Conservation (phyloP, 441 rosid species). For the Pelargonium australe region DNA sequence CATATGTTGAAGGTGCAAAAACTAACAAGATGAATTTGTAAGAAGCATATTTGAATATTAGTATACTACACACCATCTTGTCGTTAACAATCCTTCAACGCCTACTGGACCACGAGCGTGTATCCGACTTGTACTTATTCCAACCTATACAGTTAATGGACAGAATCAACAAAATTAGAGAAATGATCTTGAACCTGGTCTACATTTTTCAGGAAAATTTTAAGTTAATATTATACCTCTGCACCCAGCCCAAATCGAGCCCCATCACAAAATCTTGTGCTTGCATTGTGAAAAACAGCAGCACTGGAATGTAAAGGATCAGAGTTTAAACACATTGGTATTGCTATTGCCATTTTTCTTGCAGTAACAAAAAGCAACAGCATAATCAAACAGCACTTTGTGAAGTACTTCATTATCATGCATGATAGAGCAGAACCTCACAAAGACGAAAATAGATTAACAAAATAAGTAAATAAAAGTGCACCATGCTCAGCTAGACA, state of each 20-base stretch:
- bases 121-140: constrained; percentile 92
- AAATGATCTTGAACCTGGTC: background rate
- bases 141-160: constrained; percentile 46
- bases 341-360: background rate
- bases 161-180: background rate
- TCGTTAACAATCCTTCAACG: constrained; percentile 89
- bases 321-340: background rate
- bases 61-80: constrained; percentile 61
- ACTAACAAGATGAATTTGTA: background rate
- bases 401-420: no score
- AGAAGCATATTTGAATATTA: background rate
- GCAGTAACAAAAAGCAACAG: background rate
- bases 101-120: constrained; percentile 99
- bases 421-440: background rate
- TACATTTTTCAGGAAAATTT: background rate
- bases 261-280: constrained; percentile 93
- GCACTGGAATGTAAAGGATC: constrained; percentile 47
- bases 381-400: no score
- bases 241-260: constrained; percentile 97
- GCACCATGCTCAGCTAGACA: background rate
- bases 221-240: constrained; percentile 51
- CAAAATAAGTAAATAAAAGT: background rate
- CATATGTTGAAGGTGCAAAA: background rate
- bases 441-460: background rate
- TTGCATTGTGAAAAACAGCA: constrained; percentile 97